Conservation (phyloP, 306 rosid species). For the Quercus ilex region DNA sequence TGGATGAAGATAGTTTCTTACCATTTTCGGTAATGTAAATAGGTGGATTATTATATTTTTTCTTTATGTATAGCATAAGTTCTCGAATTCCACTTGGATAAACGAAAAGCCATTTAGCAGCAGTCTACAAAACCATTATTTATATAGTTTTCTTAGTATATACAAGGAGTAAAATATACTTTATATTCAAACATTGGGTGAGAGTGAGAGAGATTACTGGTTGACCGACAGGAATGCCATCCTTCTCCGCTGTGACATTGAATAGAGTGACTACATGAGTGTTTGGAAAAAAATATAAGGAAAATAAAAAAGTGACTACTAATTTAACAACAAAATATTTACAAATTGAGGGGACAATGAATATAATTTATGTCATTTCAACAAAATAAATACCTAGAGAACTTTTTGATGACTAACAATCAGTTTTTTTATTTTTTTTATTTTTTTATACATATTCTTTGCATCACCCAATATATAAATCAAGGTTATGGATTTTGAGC, state of each 20-base stretch:
- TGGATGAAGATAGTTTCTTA: neutral
- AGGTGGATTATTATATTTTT: conserved; percentile 37
- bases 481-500: neutral
- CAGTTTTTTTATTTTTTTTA: too few species aligned
- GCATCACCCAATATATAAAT: too few species aligned
- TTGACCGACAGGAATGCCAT: conserved; percentile 1
- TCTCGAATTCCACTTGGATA: conserved; percentile 48
- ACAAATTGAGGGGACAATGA: too few species aligned
- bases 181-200: neutral
- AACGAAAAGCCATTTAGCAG: conserved; percentile 41
- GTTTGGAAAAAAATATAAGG: too few species aligned
- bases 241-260: conserved; percentile 23
- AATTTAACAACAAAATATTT: too few species aligned
- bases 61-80: conserved; percentile 24
- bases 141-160: neutral
- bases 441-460: neutral
- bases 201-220: neutral
- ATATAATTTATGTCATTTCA: too few species aligned
- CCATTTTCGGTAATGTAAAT: conserved; percentile 67
- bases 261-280: neutral
- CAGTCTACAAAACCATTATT: conserved; percentile 36
- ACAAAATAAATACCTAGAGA: too few species aligned
- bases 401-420: too few species aligned
- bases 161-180: neutral
- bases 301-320: too few species aligned